phyloP scores from a whole-genome alignment of 495 filamentous ascomycete species.

The Clohesyomyces aquaticus region DNA sequence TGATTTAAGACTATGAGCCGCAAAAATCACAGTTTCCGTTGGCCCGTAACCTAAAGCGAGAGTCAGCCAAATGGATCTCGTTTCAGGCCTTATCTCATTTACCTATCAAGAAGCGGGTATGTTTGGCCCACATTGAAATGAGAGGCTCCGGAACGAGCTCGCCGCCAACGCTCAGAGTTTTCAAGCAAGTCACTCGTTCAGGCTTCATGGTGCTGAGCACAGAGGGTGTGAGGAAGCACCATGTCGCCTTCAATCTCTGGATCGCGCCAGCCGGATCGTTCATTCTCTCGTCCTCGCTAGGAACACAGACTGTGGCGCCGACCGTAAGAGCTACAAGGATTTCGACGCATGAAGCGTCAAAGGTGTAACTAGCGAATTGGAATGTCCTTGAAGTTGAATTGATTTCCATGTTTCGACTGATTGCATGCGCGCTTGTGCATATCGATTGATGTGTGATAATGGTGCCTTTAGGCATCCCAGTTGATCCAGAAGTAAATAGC shows the following conservation, averaged over 20 bases:
- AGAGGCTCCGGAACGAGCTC: constrained; percentile 21
- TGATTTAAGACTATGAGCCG: constrained; percentile 4
- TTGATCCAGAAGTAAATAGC: constrained; percentile 38
- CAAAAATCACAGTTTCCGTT: constrained; percentile 27
- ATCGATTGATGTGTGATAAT: constrained; percentile 34
- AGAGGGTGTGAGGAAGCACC: constrained; percentile 37
- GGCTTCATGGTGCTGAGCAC: constrained; percentile 32
- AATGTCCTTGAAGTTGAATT: constrained; percentile 21
- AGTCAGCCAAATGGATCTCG: no score
- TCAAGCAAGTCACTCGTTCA: constrained; percentile 24
- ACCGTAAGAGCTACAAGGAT: constrained; percentile 34
- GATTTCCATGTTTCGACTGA: constrained; percentile 21
- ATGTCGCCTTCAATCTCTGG: constrained; percentile 32
- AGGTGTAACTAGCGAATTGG: constrained; percentile 39
- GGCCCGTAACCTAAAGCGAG: constrained; percentile 29
- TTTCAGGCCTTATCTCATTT: no score
- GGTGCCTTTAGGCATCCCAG: constrained; percentile 38
- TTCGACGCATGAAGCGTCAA: constrained; percentile 34
- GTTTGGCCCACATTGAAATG: constrained; percentile 19
- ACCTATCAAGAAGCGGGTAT: constrained; percentile 18
- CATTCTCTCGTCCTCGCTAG: constrained; percentile 45
- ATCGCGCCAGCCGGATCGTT: constrained; percentile 43
- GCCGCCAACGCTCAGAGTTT: constrained; percentile 29
- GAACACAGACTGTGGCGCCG: constrained; percentile 51
- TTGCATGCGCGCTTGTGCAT: constrained; percentile 22